These are phyloP conservation scores for Nitzschia sp. DNA, from an alignment of 108 stramenopile species.

Conservation along the genomic window DNA sequence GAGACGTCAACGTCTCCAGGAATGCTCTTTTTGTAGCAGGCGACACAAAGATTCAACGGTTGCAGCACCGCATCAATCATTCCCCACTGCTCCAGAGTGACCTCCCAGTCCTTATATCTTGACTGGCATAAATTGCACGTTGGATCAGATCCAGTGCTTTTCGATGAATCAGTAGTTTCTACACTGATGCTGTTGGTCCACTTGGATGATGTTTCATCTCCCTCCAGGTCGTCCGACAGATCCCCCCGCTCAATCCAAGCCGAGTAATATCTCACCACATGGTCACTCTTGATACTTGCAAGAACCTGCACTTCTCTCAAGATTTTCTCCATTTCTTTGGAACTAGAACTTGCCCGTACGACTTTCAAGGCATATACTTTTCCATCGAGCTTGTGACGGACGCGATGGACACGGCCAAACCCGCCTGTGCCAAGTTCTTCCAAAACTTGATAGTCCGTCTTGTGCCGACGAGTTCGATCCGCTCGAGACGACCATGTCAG, in stretches of 20 bases:
- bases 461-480: constrained; percentile 13
- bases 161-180: neutral
- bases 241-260: constrained; percentile 40
- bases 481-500: neutral
- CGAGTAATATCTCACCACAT: constrained; percentile 50
- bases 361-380: constrained; percentile 42
- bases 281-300: constrained; percentile 35
- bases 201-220: neutral
- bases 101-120: constrained; percentile 45
- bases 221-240: constrained; percentile 15
- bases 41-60: constrained; percentile 46
- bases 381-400: constrained; percentile 36
- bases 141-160: neutral
- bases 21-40: constrained; percentile 46
- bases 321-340: constrained; percentile 18
- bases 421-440: constrained; percentile 39
- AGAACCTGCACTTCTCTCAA: constrained; percentile 47
- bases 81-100: constrained; percentile 46
- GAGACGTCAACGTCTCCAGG: constrained; percentile 35
- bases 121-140: constrained; percentile 41
- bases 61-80: constrained; percentile 51
- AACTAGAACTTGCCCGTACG: constrained; percentile 19
- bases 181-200: neutral
- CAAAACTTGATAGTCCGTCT: constrained; percentile 26
- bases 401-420: constrained; percentile 45